These are phyloP conservation scores for Silene conica DNA, from an alignment of 148 eudicot genomes.

Conservation along the genomic window DNA sequence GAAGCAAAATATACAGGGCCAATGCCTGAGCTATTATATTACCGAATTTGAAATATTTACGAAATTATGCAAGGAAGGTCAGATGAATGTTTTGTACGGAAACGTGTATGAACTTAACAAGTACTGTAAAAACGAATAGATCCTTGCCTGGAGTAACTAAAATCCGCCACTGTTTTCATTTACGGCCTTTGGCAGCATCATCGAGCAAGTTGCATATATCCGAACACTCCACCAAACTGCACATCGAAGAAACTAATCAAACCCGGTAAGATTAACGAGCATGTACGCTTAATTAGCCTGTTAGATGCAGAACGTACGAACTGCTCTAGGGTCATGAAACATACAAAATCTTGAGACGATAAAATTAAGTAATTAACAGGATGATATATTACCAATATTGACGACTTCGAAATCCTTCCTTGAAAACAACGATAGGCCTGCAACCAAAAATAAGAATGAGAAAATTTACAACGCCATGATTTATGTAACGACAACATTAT, in stretches of 20 bases:
- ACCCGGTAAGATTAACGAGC: no score
- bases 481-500: neutral
- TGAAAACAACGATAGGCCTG: constrained; percentile 78
- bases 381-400: constrained; percentile 48
- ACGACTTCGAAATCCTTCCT: constrained; percentile 75
- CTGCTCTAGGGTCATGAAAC: no score
- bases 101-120: neutral
- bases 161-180: constrained; percentile 1
- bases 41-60: no score
- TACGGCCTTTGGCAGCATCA: constrained; percentile 66
- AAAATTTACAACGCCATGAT: no score
- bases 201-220: constrained; percentile 83
- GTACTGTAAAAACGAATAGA: no score
- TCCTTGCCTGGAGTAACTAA: neutral
- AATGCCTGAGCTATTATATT: no score
- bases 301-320: no score
- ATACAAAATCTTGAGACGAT: neutral
- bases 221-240: constrained; percentile 71
- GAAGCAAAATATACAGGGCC: no score
- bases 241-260: constrained; percentile 15
- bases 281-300: no score
- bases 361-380: no score
- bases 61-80: no score
- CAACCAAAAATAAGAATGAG: constrained; percentile 16
- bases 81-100: neutral